Conservation (phyloP, 805 yeast genomes). For the Cyberlindnera lachancei region DNA sequence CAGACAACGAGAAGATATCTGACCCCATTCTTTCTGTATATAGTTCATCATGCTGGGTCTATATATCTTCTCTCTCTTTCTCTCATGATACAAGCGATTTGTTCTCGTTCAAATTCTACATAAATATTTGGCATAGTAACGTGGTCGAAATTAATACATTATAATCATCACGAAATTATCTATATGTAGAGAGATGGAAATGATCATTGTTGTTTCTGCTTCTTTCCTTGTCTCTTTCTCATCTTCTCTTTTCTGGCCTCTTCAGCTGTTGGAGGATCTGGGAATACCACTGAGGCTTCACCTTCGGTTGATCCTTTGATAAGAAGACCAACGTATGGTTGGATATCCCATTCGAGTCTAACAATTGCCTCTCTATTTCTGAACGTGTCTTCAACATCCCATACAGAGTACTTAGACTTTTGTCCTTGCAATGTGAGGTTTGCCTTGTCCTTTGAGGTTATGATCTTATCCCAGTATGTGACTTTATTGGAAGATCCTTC, state of each 20-base stretch:
- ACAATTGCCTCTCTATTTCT: slow-evolving; percentile 59
- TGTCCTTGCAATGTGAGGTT: slow-evolving; percentile 40
- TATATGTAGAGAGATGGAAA: too few species aligned
- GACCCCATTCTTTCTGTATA: too few species aligned
- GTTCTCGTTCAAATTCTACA: too few species aligned
- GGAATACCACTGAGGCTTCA: slow-evolving; percentile 13
- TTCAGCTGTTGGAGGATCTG: slow-evolving; percentile 10
- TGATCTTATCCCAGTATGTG: slow-evolving; percentile 87
- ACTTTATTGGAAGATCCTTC: slow-evolving; percentile 50
- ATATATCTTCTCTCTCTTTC: too few species aligned
- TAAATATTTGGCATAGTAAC: too few species aligned
- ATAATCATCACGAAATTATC: too few species aligned
- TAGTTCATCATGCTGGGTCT: too few species aligned
- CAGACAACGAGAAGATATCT: too few species aligned
- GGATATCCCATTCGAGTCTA: slow-evolving; percentile 82
- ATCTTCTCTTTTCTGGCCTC: slow-evolving; percentile 7
- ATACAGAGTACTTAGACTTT: slow-evolving; percentile 73
- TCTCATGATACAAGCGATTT: too few species aligned
- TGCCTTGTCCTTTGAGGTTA: slow-evolving; percentile 53
- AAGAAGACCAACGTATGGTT: slow-evolving; percentile 83
- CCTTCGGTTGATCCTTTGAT: slow-evolving; percentile 52
- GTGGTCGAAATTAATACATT: too few species aligned
- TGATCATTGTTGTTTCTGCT: background rate
- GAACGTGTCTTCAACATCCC: slow-evolving; percentile 65
- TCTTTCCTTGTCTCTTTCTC: slow-evolving; percentile 7